phyloP scores from a whole-genome alignment of 805 yeast genomes.

The Metschnikowia similis region DNA sequence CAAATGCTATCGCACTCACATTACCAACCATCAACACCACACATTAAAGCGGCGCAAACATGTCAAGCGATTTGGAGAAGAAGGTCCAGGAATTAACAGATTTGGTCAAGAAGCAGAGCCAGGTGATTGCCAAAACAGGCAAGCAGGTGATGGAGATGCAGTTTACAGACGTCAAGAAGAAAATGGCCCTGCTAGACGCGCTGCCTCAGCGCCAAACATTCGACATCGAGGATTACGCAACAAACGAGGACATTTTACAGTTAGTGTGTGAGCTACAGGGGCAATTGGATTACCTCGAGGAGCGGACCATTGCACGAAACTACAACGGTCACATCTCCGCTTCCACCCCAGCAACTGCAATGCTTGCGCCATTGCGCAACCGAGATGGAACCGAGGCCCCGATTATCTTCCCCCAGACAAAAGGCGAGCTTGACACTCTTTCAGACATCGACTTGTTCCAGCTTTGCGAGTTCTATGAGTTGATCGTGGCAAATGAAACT shows the following conservation, averaged over 20 bases:
- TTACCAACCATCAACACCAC: too few species aligned
- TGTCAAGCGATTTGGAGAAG: constrained; percentile 8
- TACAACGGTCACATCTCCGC: constrained; percentile 52
- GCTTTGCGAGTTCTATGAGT: constrained; percentile 70
- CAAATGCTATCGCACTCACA: too few species aligned
- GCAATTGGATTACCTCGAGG: constrained; percentile 76
- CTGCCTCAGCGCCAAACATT: constrained; percentile 16
- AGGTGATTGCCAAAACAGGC: constrained; percentile 71
- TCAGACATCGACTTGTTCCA: constrained; percentile 44
- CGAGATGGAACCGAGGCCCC: constrained; percentile 71
- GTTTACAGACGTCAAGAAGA: constrained; percentile 45
- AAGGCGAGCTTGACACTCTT: constrained; percentile 48
- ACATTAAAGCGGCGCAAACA: neutral
- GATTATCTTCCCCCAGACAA: constrained; percentile 53
- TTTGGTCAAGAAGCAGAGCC: constrained; percentile 60
- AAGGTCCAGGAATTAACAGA: constrained; percentile 51
- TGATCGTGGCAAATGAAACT: constrained; percentile 43
- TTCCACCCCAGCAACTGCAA: constrained; percentile 28
- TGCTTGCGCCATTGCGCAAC: constrained; percentile 67
- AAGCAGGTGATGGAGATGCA: constrained; percentile 71
- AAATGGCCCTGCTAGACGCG: constrained; percentile 14
- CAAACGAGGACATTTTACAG: constrained; percentile 81
- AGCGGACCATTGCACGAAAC: constrained; percentile 67
- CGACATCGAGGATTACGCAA: constrained; percentile 58
- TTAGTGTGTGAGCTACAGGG: constrained; percentile 87